Conservation (phyloP, 108 stramenopile genomes). For the Parietichytrium sp. region DNA sequence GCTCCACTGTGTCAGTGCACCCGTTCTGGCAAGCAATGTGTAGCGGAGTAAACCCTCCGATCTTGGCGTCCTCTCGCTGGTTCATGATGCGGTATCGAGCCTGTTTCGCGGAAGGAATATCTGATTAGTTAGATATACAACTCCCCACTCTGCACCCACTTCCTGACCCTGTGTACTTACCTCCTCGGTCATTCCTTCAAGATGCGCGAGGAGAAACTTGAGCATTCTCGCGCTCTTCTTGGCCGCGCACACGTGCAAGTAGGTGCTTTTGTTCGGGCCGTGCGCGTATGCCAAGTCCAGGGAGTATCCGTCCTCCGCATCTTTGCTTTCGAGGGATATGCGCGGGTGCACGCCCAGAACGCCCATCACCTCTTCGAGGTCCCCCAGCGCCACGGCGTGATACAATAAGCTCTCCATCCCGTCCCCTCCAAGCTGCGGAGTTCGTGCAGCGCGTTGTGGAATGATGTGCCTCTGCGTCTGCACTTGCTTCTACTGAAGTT, state of each 20-base stretch:
- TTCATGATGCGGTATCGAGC: background rate
- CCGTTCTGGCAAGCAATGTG: background rate
- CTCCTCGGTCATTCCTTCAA: background rate
- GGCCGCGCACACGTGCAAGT: background rate
- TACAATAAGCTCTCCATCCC: slow-evolving; percentile 34
- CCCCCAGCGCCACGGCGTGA: slow-evolving; percentile 9
- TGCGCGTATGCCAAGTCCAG: background rate
- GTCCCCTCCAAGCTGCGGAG: too few relatives aligned
- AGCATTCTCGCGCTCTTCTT: background rate
- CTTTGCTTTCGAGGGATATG: background rate
- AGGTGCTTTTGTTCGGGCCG: background rate
- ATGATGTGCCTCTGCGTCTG: too few relatives aligned
- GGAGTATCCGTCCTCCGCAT: background rate
- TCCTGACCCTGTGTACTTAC: too few relatives aligned
- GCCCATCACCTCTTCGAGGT: background rate
- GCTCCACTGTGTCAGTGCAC: background rate
- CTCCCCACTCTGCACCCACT: too few relatives aligned
- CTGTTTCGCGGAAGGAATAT: too few relatives aligned
- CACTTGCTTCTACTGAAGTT: too few relatives aligned
- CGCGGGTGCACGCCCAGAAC: background rate
- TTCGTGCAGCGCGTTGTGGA: too few relatives aligned
- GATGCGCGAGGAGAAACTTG: background rate
- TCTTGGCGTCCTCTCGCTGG: background rate
- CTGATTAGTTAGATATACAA: too few relatives aligned
- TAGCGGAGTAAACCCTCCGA: slow-evolving; percentile 21